Conservation (phyloP, 208 protist species). For the Leishmania amazonensis region DNA sequence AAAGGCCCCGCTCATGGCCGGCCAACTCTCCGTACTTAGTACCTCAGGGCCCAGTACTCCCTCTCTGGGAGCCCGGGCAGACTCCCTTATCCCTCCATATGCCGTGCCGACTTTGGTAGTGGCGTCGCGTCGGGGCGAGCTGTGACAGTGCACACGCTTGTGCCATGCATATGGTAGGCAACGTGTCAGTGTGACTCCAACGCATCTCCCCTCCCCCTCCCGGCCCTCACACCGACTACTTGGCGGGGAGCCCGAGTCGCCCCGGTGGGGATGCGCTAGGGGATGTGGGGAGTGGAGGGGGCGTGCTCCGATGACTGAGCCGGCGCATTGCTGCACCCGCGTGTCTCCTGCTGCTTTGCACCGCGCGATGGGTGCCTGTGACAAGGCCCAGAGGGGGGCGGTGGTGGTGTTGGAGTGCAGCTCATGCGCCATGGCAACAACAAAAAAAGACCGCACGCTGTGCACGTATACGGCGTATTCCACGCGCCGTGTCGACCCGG, state of each 20-base stretch:
- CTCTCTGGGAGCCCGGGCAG: neutral
- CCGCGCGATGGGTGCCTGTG: conserved; percentile 2
- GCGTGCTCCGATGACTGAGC: neutral
- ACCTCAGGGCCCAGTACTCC: neutral
- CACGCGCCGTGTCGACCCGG: neutral
- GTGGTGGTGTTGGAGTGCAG: neutral
- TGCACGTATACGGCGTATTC: neutral
- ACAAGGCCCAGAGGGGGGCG: neutral
- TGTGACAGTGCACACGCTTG: too few relatives aligned
- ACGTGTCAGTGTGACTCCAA: neutral
- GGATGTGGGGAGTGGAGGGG: too few relatives aligned
- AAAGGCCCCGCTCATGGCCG: neutral
- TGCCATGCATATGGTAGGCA: too few relatives aligned
- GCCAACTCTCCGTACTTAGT: neutral
- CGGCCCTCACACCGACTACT: neutral
- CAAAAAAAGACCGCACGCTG: neutral
- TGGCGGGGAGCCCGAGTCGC: neutral
- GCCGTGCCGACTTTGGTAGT: neutral
- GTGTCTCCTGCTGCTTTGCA: neutral
- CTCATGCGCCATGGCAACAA: neutral
- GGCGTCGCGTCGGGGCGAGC: neutral
- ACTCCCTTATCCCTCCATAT: neutral
- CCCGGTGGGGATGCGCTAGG: neutral
- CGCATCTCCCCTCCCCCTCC: neutral
- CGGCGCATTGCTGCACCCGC: neutral